Percentiles rank a stretch among this genome's conserved stretches.
Conservation (phyloP, 179 eudicot genomes). For the Beta macrorhiza region DNA sequence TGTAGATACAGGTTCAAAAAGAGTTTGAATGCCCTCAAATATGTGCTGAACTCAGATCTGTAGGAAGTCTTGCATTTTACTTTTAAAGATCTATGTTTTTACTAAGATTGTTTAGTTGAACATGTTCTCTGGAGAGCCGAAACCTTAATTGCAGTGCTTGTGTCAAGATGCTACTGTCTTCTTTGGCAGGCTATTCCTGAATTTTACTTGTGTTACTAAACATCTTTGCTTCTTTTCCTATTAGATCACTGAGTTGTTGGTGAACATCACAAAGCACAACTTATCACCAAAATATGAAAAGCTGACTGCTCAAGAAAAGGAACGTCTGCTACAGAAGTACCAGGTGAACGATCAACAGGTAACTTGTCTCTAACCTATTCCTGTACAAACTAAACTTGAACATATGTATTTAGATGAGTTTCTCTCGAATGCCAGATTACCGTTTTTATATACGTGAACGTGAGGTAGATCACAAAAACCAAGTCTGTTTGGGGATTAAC, state of each 20-base stretch:
- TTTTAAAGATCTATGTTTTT: neutral
- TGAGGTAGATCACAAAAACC: too few relatives aligned
- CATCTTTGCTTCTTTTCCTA: neutral
- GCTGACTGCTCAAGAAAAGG: slow-evolving; percentile 40
- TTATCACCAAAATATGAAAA: slow-evolving; percentile 34
- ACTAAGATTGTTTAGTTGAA: neutral
- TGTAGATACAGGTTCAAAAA: too few relatives aligned
- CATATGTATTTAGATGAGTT: too few relatives aligned
- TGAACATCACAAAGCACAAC: slow-evolving; percentile 44
- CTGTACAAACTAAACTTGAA: neutral
- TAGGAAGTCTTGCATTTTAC: neutral
- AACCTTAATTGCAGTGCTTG: neutral
- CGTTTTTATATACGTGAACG: neutral
- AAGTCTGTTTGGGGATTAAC: too few relatives aligned
- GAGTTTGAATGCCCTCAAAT: neutral
- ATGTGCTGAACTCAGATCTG: neutral
- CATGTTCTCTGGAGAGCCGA: neutral
- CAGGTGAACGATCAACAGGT: slow-evolving; percentile 40
- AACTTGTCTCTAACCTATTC: neutral
- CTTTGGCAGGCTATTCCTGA: neutral
- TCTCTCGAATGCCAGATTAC: too few relatives aligned
- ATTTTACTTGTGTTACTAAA: neutral
- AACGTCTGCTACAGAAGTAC: slow-evolving; percentile 35
- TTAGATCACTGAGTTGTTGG: slow-evolving; percentile 48
- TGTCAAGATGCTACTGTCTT: neutral